Base-by-base conservation (phyloP, 2,329 filamentous ascomycete species). In the Colletotrichum plurivorum region DNA sequence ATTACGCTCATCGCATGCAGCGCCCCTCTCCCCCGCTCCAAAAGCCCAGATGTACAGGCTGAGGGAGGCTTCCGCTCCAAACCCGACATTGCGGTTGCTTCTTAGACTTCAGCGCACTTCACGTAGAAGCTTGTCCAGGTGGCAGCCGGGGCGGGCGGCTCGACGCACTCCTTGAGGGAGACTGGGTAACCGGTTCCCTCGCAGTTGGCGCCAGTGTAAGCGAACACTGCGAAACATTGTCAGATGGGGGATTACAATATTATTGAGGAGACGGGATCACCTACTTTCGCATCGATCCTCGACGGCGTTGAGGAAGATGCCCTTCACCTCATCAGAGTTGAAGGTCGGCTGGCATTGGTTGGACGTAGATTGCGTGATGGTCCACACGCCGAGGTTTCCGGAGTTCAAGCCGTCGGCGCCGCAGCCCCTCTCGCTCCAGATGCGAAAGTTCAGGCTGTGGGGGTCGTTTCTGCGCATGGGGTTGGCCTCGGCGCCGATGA, bases 321-420 rank as follows among this genome's bases (percentile, higher is more conserved):
- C 63, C 39, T 54, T 53, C 18, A 66, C 63, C 5, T 46, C 22
- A 3, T 48, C 55, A 1, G 62, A 45, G 36, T 64, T 64, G 39
- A 66, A 60, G 2, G 55, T 48, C 20, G 22, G 36, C 9, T 49
- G 63, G 49, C 63, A 66, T n/a, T 31, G 27, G 25, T 48, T 43
- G 27, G 49, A 41, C n/a, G 60, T 48, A 10, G 55, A 60, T 25
- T 61, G 20, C 6, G 48, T 66, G 56, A 66, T 61, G 18, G 63
- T 60, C 63, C 55, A 60, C 12, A 66, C 41, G 25, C 63, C 63
- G 15, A 66, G 63, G 48, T 66, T 66, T 8, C 63, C 59, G 9
- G n/a, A 13, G 41, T 54, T 62, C 15, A 41, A 3, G 15, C 59
- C 56, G 22, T 51, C 27, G 9, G 25, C 16, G 18, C 63, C 63